These are phyloP conservation scores for Antrodiella citrinella DNA, from an alignment of 768 basidiomycete species.

Conservation along the genomic window DNA sequence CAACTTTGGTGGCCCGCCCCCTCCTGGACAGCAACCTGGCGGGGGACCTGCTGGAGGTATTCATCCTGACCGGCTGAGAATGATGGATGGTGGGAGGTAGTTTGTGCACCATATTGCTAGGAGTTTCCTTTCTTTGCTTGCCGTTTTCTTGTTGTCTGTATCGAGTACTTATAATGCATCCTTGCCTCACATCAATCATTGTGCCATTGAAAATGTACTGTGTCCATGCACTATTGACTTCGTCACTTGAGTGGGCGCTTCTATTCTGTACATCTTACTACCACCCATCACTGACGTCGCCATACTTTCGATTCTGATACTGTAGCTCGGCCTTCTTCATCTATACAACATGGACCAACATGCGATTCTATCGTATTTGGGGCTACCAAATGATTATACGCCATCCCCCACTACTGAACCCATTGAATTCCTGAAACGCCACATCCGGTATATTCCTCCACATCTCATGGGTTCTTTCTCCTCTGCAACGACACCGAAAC, in stretches of 20 bases:
- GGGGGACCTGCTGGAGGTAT: conserved; percentile 52
- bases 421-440: conserved; percentile 51
- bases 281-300: too few relatives aligned
- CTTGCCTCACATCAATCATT: too few relatives aligned
- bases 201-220: too few relatives aligned
- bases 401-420: conserved; percentile 55
- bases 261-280: too few relatives aligned
- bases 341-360: neutral
- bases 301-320: too few relatives aligned
- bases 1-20: conserved; percentile 22
- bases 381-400: conserved; percentile 46
- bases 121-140: neutral
- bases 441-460: conserved; percentile 60
- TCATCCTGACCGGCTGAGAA: conserved; percentile 76
- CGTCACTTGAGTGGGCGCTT: too few relatives aligned
- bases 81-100: conserved; percentile 46
- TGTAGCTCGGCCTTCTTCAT: too few relatives aligned
- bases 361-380: conserved; percentile 40
- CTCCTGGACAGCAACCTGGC: conserved; percentile 12
- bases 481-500: conserved; percentile 42
- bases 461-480: conserved; percentile 44
- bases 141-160: neutral
- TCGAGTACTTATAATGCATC: neutral
- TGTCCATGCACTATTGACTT: too few relatives aligned
- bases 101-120: neutral